These are phyloP conservation scores for Melanogaster broomeanus DNA, from an alignment of 768 basidiomycete species.

Conservation along the genomic window DNA sequence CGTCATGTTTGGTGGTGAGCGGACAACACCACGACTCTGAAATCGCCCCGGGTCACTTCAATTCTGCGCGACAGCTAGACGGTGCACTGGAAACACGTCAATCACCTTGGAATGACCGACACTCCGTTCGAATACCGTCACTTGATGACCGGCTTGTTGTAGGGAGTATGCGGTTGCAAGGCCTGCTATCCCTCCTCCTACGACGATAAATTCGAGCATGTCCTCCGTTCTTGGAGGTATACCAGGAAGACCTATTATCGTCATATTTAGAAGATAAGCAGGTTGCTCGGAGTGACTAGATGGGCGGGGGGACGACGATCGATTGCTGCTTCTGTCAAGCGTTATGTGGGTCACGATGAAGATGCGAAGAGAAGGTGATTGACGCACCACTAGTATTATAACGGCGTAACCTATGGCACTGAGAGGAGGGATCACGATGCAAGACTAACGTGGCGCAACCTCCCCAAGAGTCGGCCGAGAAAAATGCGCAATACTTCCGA, in stretches of 20 bases:
- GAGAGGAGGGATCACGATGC: no score
- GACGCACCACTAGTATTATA: no score
- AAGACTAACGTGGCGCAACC: no score
- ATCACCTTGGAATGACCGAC: constrained; percentile 39
- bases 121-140: constrained; percentile 52
- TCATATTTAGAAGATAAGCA: constrained; percentile 5
- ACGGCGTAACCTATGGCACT: no score
- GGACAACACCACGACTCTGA: constrained; percentile 40
- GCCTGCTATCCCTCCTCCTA: constrained; percentile 45
- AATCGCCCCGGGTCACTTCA: neutral
- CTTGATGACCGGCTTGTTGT: constrained; percentile 54
- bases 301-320: no score
- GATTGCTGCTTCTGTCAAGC: neutral
- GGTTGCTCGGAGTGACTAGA: no score
- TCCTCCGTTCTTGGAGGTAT: constrained; percentile 9
- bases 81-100: no score
- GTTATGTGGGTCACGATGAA: no score
- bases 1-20: constrained; percentile 60
- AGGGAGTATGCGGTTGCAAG: constrained; percentile 57
- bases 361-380: no score
- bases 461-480: no score
- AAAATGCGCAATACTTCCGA: no score
- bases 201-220: constrained; percentile 21
- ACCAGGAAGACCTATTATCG: constrained; percentile 5
- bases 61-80: no score